Base-by-base conservation (phyloP, 2,329 filamentous ascomycete genomes). In the Fusarium equiseti region DNA sequence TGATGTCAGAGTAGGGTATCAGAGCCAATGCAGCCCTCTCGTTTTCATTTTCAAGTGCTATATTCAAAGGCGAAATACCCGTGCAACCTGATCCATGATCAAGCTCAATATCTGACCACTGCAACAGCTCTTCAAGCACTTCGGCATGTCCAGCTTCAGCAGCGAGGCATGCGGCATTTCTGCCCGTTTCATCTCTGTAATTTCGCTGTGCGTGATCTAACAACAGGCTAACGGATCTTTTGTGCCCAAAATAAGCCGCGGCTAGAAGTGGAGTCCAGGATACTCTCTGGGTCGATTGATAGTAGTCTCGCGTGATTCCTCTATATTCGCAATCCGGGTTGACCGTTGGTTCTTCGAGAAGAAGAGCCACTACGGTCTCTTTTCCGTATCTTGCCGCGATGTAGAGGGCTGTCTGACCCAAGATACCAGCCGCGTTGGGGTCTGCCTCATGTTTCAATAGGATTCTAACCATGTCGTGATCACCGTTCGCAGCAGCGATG, bases 171-270 rank as follows among this genome's bases (percentile, higher is more conserved):
- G n/a, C 27, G 0, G 8, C 46, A 15, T 31, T 31, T 16, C 8
- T 29, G 3, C 46, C 46, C 0, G 1, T 0, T 8, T 12, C 6
- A 9, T 49, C 27, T 8, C 9, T 49, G n/a, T 22, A 31, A 6
- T 22, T 20, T 22, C 46, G 10, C 6, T 22, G 0, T 22, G 27
- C 8, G 8, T 4, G 18, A 20, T 31, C 3, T 5, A 49, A 20
- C n/a, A 49, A 5, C 3, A 49, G 4, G 0, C 6, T 31, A 2
- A 20, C 13, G 0, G n/a, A 49, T 22, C 5, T 11, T 0, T 2
- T 7, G 2, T 9, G 27, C 1, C 26, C 45, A 29, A 3, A 8
- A 8, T 16, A 16, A 3, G 27, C 4, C 6, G 46, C 46, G 2
- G 2, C 46, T 18, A 31, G 13, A 7, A 49, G n/a, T 2, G 27